Conservation (phyloP, 2,329 filamentous ascomycete species). For the Lachnellula cervina region DNA sequence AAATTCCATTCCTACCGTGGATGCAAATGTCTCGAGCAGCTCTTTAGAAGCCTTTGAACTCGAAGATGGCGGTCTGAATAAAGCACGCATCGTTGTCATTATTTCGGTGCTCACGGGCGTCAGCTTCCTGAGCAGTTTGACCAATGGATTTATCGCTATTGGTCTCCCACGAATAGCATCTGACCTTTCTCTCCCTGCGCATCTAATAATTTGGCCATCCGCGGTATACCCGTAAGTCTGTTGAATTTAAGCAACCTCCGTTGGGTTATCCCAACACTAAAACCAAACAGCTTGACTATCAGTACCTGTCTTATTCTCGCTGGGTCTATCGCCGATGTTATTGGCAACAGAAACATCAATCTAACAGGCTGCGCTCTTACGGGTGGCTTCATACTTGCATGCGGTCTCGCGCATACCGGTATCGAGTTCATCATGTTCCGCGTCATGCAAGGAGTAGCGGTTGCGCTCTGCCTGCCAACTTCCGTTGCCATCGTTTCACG, state of each 20-base stretch:
- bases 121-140: slow-evolving; percentile 26
- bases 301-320: slow-evolving; percentile 43
- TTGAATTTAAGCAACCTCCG: background rate
- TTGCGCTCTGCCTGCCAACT: slow-evolving; percentile 44
- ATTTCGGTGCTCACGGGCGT: slow-evolving; percentile 16
- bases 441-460: slow-evolving; percentile 40
- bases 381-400: slow-evolving; percentile 39
- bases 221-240: slow-evolving; percentile 6
- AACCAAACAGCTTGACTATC: slow-evolving; percentile 34
- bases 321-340: slow-evolving; percentile 45
- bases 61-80: slow-evolving; percentile 6
- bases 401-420: slow-evolving; percentile 36
- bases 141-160: slow-evolving; percentile 35
- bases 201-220: slow-evolving; percentile 13
- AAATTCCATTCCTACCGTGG: too few relatives aligned
- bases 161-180: slow-evolving; percentile 37
- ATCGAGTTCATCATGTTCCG: slow-evolving; percentile 44
- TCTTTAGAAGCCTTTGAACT: background rate
- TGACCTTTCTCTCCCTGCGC: slow-evolving; percentile 25
- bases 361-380: slow-evolving; percentile 41
- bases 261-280: background rate
- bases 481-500: slow-evolving; percentile 45
- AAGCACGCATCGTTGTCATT: slow-evolving; percentile 8
- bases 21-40: too few relatives aligned
- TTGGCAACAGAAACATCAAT: slow-evolving; percentile 42